These are phyloP conservation scores for Diutina rugosa DNA, from an alignment of 1,139 yeast species.

Conservation along the genomic window DNA sequence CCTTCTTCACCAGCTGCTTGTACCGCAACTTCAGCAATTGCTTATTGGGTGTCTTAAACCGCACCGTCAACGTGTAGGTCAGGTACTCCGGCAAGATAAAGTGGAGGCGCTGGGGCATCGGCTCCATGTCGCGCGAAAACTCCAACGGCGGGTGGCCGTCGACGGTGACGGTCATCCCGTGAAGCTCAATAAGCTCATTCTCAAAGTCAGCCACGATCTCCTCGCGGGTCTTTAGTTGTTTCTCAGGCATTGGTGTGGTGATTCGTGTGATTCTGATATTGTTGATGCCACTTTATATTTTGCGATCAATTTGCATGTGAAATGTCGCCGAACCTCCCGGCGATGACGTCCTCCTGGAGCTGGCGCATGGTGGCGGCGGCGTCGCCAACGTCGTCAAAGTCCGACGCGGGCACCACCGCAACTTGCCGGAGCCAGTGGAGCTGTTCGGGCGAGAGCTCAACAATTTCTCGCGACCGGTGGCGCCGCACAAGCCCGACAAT, in stretches of 20 bases:
- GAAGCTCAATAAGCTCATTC: not conserved
- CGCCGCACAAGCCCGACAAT: constrained; percentile 34
- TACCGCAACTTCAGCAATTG: not conserved
- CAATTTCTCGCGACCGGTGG: constrained; percentile 21
- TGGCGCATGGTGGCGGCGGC: not conserved
- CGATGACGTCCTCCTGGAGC: not conserved
- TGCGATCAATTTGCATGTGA: not conserved
- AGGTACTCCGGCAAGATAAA: not conserved
- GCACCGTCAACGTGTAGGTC: not conserved
- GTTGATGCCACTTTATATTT: not conserved
- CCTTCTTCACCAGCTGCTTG: not conserved
- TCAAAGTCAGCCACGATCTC: constrained; percentile 1
- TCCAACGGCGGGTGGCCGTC: not conserved
- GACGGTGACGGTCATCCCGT: not conserved
- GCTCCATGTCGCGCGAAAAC: constrained; percentile 1
- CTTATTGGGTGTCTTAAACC: not conserved
- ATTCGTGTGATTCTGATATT: not conserved
- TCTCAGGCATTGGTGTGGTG: not conserved
- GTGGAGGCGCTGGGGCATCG: not conserved
- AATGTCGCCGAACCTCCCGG: not conserved
- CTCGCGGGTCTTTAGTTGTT: not conserved
- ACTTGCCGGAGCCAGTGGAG: constrained; percentile 40
- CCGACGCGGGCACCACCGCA: constrained; percentile 42
- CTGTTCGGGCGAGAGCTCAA: constrained; percentile 36
- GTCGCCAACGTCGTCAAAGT: not conserved